A percentile compares a stretch with the other conserved stretches of the same genome.
Conservation (phyloP, 148 eudicot species). For the Fagopyrum esculentum region DNA sequence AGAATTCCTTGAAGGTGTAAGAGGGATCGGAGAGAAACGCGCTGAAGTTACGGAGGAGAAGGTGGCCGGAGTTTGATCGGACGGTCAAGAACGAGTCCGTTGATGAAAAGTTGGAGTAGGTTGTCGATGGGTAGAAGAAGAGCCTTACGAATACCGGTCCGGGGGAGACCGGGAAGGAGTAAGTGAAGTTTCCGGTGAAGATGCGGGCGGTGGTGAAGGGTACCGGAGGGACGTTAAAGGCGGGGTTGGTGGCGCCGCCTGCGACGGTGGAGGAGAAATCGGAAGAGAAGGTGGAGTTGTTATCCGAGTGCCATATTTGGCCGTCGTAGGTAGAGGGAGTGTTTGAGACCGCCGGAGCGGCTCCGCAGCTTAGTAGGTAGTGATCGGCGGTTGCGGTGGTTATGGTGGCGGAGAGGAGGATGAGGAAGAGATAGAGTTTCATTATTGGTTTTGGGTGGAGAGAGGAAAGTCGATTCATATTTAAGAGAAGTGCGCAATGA, state of each 20-base stretch:
- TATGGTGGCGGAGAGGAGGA: not conserved
- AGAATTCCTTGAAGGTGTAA: conserved; percentile 16
- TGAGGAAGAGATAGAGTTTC: not conserved
- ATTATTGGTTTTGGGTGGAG: too few relatives aligned
- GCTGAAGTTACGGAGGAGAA: conserved; percentile 38
- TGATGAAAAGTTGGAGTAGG: not conserved
- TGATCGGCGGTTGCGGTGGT: not conserved
- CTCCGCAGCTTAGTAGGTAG: conserved; percentile 6
- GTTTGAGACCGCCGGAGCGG: not conserved
- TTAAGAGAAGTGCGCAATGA: too few relatives aligned
- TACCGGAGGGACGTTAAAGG: not conserved
- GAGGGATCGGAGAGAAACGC: conserved; percentile 17
- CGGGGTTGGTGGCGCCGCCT: not conserved
- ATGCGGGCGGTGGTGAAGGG: not conserved
- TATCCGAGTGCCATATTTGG: not conserved
- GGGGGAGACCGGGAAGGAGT: conserved; percentile 26
- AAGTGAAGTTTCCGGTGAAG: conserved; percentile 21
- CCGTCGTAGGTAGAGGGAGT: not conserved
- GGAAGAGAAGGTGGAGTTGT: not conserved
- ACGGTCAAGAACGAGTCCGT: conserved; percentile 23
- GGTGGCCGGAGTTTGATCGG: conserved; percentile 24
- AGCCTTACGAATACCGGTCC: conserved; percentile 43
- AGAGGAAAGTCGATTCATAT: too few relatives aligned
- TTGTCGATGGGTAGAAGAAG: conserved; percentile 24
- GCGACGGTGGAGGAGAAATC: conserved; percentile 3